These are phyloP conservation scores for Fusarium chuoi DNA, from an alignment of 2,329 filamentous ascomycete genomes.

Conservation along the genomic window DNA sequence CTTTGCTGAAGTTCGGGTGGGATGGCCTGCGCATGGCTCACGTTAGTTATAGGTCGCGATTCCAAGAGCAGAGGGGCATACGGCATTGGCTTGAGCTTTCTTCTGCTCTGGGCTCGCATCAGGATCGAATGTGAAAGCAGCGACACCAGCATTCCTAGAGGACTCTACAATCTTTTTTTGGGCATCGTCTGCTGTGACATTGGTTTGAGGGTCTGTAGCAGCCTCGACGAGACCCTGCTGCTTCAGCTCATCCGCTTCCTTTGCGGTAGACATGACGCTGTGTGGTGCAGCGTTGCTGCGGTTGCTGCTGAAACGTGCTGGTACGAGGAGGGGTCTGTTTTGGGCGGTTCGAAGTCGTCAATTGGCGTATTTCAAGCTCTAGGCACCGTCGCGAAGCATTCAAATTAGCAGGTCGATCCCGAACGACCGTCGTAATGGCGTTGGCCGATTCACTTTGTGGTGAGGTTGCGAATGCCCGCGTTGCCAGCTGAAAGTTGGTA, in stretches of 20 bases:
- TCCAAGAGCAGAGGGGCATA: constrained; percentile 56
- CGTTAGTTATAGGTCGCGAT: constrained; percentile 12
- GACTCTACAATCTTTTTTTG: constrained; percentile 80
- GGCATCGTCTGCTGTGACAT: constrained; percentile 75
- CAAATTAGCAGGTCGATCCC: constrained; percentile 21
- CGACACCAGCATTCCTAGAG: constrained; percentile 79
- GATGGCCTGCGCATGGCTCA: constrained; percentile 46
- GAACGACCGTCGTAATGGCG: constrained; percentile 11
- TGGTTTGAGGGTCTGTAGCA: constrained; percentile 75
- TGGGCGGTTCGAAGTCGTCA: constrained; percentile 26
- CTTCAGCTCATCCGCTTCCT: constrained; percentile 73
- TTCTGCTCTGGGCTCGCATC: constrained; percentile 87
- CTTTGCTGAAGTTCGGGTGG: constrained; percentile 51
- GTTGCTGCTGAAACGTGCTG: constrained; percentile 24
- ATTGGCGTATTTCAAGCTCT: constrained; percentile 35
- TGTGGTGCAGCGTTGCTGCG: constrained; percentile 25
- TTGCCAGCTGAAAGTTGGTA: constrained; percentile 10
- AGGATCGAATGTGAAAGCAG: constrained; percentile 88
- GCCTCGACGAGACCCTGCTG: constrained; percentile 83
- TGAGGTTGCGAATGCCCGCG: constrained; percentile 20
- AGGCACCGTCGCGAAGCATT: constrained; percentile 32
- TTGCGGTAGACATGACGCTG: constrained; percentile 49
- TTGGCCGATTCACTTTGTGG: constrained; percentile 13
- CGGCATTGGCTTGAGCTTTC: constrained; percentile 78
- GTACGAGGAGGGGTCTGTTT: neutral